Evolutionary conservation across 2,329 filamentous ascomycete species (phyloP).

Genomic region (Aspergillus vadensis): DNA sequence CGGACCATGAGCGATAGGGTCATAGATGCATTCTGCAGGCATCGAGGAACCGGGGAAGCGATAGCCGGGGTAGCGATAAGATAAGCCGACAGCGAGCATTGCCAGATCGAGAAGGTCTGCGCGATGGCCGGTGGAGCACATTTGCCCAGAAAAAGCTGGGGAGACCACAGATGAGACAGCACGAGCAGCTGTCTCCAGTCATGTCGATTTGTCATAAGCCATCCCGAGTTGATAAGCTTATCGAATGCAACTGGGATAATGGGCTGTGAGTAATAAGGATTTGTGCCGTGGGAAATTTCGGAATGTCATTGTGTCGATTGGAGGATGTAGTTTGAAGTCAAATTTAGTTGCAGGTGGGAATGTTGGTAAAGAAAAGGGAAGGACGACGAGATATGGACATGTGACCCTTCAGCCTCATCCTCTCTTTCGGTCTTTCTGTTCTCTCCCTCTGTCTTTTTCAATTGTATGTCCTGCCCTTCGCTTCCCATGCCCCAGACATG

Average conservation of each 20-base stretch:
- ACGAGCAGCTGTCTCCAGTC: background rate
- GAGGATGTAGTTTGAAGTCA: background rate
- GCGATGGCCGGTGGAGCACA: slow-evolving; percentile 25
- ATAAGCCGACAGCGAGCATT: slow-evolving; percentile 23
- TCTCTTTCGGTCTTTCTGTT: too few species aligned
- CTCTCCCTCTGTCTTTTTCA: too few species aligned
- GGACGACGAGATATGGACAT: background rate
- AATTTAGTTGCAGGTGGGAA: background rate
- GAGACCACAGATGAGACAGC: background rate
- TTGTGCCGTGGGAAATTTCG: background rate
- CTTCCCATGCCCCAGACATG: too few species aligned
- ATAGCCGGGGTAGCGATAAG: slow-evolving; percentile 23
- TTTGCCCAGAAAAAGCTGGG: background rate
- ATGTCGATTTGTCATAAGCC: background rate
- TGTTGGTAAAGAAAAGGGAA: background rate
- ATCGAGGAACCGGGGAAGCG: slow-evolving; percentile 1
- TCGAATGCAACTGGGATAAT: background rate
- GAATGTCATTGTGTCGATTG: too few species aligned
- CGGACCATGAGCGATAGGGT: background rate
- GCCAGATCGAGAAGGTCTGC: slow-evolving; percentile 31
- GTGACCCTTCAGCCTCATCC: too few species aligned
- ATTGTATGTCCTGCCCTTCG: too few species aligned
- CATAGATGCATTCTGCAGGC: background rate
- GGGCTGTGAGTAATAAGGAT: background rate
- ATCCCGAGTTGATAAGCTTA: background rate